These are phyloP conservation scores for Panicum hallii DNA, from an alignment of 202 grass and related monocot genomes.

Conservation along the genomic window DNA sequence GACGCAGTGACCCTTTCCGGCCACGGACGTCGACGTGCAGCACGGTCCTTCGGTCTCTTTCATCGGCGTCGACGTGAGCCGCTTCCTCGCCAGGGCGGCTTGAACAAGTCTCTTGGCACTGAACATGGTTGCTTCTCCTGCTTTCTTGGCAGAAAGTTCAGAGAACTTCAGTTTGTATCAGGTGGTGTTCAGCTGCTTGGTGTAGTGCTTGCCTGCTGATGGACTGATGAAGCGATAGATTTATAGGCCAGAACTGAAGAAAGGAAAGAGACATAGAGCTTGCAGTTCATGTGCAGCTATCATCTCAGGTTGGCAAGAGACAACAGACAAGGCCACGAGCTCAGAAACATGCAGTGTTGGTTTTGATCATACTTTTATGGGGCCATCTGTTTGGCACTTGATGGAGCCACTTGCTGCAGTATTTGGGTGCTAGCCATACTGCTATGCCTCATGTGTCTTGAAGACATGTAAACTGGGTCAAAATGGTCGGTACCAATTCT, in stretches of 20 bases:
- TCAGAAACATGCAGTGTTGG: conserved; percentile 47
- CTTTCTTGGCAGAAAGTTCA: conserved; percentile 16
- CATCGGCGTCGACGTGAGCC: conserved; percentile 15
- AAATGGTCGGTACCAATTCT: conserved; percentile 2
- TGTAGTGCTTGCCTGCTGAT: conserved; percentile 18
- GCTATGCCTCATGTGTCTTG: conserved; percentile 13
- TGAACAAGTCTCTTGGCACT: conserved; percentile 64
- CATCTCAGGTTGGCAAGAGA: conserved; percentile 35
- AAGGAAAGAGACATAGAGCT: conserved; percentile 6
- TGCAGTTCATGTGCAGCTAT: conserved; percentile 33
- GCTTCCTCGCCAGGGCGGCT: conserved; percentile 42
- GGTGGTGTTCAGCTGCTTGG: not conserved
- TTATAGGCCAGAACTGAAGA: conserved; percentile 46
- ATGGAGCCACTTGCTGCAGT: conserved; percentile 1
- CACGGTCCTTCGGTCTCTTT: conserved; percentile 19
- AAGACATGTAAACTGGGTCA: conserved; percentile 13
- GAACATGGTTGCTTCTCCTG: conserved; percentile 50
- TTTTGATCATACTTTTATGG: conserved; percentile 32
- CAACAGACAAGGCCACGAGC: conserved; percentile 46
- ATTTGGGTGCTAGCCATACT: conserved; percentile 28
- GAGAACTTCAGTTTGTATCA: not conserved
- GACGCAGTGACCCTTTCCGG: conserved; percentile 55
- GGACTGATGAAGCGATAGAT: conserved; percentile 27
- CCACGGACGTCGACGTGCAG: conserved; percentile 14
- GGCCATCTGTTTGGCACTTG: conserved; percentile 18